These are phyloP conservation scores for Avicennia marina DNA, from an alignment of 257 asterid species.

Conservation along the genomic window DNA sequence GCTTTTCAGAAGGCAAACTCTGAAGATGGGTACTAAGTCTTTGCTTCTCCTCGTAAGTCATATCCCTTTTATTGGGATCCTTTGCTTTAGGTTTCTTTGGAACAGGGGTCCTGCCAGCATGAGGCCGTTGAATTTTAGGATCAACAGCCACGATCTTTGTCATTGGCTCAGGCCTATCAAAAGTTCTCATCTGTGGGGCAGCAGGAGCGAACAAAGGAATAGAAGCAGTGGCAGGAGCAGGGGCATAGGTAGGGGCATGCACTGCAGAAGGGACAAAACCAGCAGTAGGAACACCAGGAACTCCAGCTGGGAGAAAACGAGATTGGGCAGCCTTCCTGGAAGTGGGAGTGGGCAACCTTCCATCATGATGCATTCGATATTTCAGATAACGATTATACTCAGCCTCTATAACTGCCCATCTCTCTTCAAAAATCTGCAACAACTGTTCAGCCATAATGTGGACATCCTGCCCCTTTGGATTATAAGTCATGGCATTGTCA, in stretches of 20 bases:
- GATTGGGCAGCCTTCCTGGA: constrained; percentile 44
- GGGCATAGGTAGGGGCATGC: neutral
- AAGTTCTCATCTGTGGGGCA: constrained; percentile 33
- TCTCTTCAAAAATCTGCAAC: constrained; percentile 44
- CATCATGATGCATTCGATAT: constrained; percentile 55
- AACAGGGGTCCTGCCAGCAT: constrained; percentile 62
- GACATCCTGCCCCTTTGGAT: constrained; percentile 43
- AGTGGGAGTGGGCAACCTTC: constrained; percentile 53
- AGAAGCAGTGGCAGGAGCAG: neutral
- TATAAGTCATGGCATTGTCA: constrained; percentile 46
- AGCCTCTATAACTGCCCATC: constrained; percentile 63
- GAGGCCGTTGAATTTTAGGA: constrained; percentile 39
- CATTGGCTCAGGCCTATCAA: constrained; percentile 47
- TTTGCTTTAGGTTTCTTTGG: constrained; percentile 93
- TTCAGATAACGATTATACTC: constrained; percentile 53
- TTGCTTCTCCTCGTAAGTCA: constrained; percentile 95
- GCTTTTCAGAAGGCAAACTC: constrained; percentile 81
- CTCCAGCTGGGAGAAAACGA: constrained; percentile 26
- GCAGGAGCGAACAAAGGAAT: constrained; percentile 25
- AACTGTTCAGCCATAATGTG: constrained; percentile 50
- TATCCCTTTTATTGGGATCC: constrained; percentile 85
- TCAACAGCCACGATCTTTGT: constrained; percentile 34
- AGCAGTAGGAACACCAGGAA: constrained; percentile 20
- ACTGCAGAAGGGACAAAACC: neutral
- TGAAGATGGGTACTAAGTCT: constrained; percentile 86